Evolutionary conservation across 306 rosid species (phyloP), one percentile per base, ranked within the genome.

Genomic region (Citrullus colocynthis): DNA sequence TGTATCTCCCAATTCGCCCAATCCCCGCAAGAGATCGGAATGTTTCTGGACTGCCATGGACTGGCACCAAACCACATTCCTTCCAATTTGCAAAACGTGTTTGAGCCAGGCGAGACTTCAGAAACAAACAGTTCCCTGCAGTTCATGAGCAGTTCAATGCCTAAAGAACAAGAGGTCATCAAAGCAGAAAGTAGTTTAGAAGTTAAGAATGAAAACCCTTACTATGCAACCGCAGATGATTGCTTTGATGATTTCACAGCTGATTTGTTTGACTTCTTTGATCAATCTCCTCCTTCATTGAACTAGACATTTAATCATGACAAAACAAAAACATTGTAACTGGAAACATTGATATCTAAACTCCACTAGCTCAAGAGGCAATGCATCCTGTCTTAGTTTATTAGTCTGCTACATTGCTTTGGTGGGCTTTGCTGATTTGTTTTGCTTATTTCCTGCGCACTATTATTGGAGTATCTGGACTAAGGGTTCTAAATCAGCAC

Each of bases 261-360:
- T 21, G 91, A 90, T 20, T 78, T 85, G 65, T 80, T 90, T 83
- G 88, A 87, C 72, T 87, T 83, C 57, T 83, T 87, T 52, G 82
- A 87, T 75, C 71, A 80, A n/a, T 57, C 79, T 80, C 80, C 91
- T 39, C 41, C 82, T 77, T 82, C 88, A 72, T 66, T 78, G 9
- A 77, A 76, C 56, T 78, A 60, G 81, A 77, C 24, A 80, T 59
- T 48, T 71, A 10, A 69, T 65, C 32, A 39, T 42, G 57, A 70
- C 28, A 70, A 13, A 67, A 5, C 36, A 67, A 20, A 24, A 70
- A 11, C 20, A 70, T 21, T 70, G 75, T 44, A 30, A 45, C 75
- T 12, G 11, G 34, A 70, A n/a, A 45, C 32, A 70, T 70, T 45
- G 37, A 44, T 45, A 70, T 44, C 75, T 13, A 21, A 45, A 70